These are phyloP conservation scores for Macrophomina pseudophaseolina DNA, from an alignment of 2,329 filamentous ascomycete species.

Conservation along the genomic window DNA sequence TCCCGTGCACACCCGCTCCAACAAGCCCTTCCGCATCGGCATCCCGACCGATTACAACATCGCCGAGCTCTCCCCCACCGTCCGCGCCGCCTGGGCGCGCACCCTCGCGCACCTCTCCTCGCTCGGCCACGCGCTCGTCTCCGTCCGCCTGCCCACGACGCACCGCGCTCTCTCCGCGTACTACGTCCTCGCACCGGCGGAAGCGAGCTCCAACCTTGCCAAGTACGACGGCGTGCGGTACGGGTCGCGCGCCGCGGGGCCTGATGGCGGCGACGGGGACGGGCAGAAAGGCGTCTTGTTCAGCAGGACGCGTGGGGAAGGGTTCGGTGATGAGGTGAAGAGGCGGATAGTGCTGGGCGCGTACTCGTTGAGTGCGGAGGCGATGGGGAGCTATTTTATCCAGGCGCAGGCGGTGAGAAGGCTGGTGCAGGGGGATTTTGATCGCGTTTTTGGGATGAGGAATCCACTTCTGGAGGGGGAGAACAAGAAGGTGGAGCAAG, in stretches of 20 bases:
- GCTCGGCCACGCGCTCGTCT: slow-evolving; percentile 73
- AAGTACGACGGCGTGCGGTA: slow-evolving; percentile 98
- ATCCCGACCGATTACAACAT: slow-evolving; percentile 84
- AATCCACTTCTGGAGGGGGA: slow-evolving; percentile 65
- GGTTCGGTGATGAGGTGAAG: slow-evolving; percentile 84
- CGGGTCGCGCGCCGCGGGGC: slow-evolving; percentile 63
- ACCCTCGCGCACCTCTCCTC: slow-evolving; percentile 65
- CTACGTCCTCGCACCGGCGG: slow-evolving; percentile 92
- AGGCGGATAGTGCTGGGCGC: slow-evolving; percentile 86
- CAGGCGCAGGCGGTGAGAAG: slow-evolving; percentile 88
- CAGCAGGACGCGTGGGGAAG: slow-evolving; percentile 71
- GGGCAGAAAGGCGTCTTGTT: slow-evolving; percentile 59
- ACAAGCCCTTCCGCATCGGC: slow-evolving; percentile 56
- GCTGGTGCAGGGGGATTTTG: slow-evolving; percentile 84
- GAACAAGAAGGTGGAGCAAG: slow-evolving; percentile 32
- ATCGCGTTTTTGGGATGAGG: slow-evolving; percentile 71
- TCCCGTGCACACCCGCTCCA: neutral
- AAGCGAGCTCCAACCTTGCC: slow-evolving; percentile 93
- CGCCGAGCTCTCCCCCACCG: slow-evolving; percentile 71
- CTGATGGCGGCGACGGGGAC: slow-evolving; percentile 56
- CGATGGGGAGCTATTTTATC: slow-evolving; percentile 95
- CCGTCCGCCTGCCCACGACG: slow-evolving; percentile 82
- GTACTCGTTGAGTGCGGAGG: slow-evolving; percentile 86
- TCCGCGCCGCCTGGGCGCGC: slow-evolving; percentile 72
- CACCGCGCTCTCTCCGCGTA: slow-evolving; percentile 88